Base-by-base conservation (phyloP, 768 basidiomycete genomes). In the Boletus pseudopeckii region DNA sequence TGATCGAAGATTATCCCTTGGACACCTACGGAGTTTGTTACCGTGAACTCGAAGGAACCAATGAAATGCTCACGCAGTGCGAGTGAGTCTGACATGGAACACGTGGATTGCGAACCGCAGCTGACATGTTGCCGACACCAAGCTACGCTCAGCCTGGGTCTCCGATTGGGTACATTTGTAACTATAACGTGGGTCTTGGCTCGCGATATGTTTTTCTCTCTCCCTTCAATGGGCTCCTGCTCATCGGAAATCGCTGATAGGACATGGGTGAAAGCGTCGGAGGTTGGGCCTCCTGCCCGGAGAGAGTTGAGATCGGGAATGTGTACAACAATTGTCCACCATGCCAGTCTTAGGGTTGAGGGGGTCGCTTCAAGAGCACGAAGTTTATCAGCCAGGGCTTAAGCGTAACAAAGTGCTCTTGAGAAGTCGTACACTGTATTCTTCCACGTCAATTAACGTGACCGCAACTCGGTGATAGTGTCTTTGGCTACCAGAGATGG, bases 161-260 rank as follows among this genome's bases (percentile, higher is more conserved):
- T 26, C 6, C 5, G 3, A 7, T 5, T 5, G 15, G 1, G 6
- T 17, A 20, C 7, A 0, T 13, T 17, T 54, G 48, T 17, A 3
- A 30, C 5, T 54, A 54, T 43, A 14, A 37, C 22, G 55, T 56
- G 10, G 26, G 54, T 53, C 53, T 13, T n/a, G 24, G 4, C 43
- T 43, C 8, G 14, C 40, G 11, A 15, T 13, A 5, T 37, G 20
- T 40, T 24, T 20, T 34, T 41, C 8, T 45, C 22, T 22, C 5
- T 2, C 9, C 42, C 2, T 54, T 26, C 4, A 26, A 37, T 32
- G 40, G 7, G n/a, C 7, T 43, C 15, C 1, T 28, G 5, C 34
- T 42, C 24, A 26, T 33, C 28, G n/a, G 5, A 51, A 15, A 32
- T 32, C 22, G 15, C n/a, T 28, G 22, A 53, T 11, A 45, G 50